Base-by-base conservation (phyloP, 345 rosid genomes). In the Streptanthus diversifolius region DNA sequence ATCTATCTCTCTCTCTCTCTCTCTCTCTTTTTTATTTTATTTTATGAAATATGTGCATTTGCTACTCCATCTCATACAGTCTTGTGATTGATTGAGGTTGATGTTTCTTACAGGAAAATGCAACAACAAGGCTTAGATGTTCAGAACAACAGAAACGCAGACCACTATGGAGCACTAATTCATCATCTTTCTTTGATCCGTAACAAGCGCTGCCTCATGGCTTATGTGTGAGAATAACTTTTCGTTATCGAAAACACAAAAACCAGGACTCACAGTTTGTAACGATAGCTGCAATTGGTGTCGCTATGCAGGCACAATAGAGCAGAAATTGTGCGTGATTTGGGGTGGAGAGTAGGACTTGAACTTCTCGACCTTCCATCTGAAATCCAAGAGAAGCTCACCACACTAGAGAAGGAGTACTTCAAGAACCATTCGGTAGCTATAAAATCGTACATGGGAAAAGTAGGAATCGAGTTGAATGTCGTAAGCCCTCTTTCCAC, bases 171-270 rank as follows among this genome's bases (percentile, higher is more conserved):
- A 36, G 91, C 96, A 43, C 88, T 95, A 7, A 76, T 83, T 47
- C 97, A 95, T 70, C 97, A 95, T 79, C 88, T 95, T 72, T 76
- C 99, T 74, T 77, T 95, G 75, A 79, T 77, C 80, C 93, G 93
- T 15, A 89, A 89, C 81, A 95, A 95, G 63, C 93, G 97, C 58
- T 95, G 97, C 85, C 83, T 95, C 72, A 86, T 88, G 97, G 93
- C 93, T n/a, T 91, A 95, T 59, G 80, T 86, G 97, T 93, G 74
- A 73, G 86, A 33, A 63, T 58, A 37, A 73, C 33, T 53, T 45
- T 39, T 41, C 25, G 13, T 54, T 24, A n/a, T 21, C 15, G 24
- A 19, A 2, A 8, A 13, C 17, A 49, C 29, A 40, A 8, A 33
- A 8, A n/a, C 41, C 56, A 19, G 7, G 13, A 14, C 60, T 13